These are phyloP conservation scores for Lachancea quebecensis DNA, from an alignment of 805 yeast species.

Conservation along the genomic window DNA sequence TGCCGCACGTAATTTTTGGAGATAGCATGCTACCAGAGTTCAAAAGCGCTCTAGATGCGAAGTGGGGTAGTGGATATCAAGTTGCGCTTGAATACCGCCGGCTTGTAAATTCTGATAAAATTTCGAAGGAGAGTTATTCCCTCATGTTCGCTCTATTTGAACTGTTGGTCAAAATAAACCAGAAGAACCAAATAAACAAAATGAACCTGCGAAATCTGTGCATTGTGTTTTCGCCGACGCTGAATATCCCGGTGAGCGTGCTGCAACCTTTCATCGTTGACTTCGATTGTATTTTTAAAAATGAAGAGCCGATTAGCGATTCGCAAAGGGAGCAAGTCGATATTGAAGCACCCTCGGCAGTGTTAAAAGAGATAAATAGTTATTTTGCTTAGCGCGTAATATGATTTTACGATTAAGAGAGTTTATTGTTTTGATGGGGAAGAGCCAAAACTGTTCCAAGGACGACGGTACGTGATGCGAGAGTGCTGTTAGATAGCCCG, in stretches of 20 bases:
- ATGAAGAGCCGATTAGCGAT: slow-evolving; percentile 37
- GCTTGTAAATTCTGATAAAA: slow-evolving; percentile 23
- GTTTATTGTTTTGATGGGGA: no score
- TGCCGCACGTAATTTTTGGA: slow-evolving; percentile 66
- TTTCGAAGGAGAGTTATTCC: slow-evolving; percentile 53
- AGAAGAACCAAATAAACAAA: slow-evolving; percentile 57
- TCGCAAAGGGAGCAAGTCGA: slow-evolving; percentile 44
- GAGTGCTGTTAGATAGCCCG: not conserved
- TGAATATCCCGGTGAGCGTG: slow-evolving; percentile 58
- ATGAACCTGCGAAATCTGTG: slow-evolving; percentile 79
- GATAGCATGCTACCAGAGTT: slow-evolving; percentile 39
- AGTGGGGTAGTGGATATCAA: slow-evolving; percentile 25
- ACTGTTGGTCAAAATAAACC: slow-evolving; percentile 57
- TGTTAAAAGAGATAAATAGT: slow-evolving; percentile 3
- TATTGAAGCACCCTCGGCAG: slow-evolving; percentile 42
- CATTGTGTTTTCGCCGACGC: slow-evolving; percentile 77
- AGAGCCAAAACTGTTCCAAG: no score
- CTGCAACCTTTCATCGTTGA: slow-evolving; percentile 55
- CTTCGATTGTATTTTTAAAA: slow-evolving; percentile 54
- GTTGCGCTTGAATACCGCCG: slow-evolving; percentile 30
- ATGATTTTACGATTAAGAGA: not conserved
- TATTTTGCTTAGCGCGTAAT: slow-evolving; percentile 1
- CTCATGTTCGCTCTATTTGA: slow-evolving; percentile 59
- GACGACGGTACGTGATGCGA: no score
- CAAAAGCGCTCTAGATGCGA: slow-evolving; percentile 31